phyloP scores from a whole-genome alignment of 73 alveolate genomes.

The Breviolum minutum region DNA sequence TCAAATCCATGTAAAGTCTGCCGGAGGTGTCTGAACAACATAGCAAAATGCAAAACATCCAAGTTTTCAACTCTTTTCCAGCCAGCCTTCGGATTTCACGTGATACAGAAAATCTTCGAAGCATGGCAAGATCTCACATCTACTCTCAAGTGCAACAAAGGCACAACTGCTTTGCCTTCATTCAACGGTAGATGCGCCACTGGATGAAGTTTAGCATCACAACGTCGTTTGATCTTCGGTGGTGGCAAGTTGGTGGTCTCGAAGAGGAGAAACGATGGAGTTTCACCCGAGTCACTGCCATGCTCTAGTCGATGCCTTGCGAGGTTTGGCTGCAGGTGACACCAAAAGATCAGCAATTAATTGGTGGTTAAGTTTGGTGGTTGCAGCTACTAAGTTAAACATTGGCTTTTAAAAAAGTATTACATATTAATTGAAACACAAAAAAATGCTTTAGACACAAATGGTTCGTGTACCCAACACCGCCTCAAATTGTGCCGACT shows the following conservation, averaged over 20 bases:
- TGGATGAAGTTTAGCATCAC: neutral
- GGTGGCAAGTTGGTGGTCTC: slow-evolving; percentile 40
- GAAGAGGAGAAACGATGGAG: neutral
- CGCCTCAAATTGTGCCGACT: slow-evolving; percentile 18
- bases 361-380: too few species aligned
- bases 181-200: slow-evolving; percentile 15
- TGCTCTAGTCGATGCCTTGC: neutral
- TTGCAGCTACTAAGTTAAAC: too few species aligned
- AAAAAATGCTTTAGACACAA: neutral
- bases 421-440: too few species aligned
- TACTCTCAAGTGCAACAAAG: neutral
- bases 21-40: too few species aligned
- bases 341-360: too few species aligned
- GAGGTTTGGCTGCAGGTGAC: neutral
- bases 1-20: too few species aligned
- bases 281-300: neutral
- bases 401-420: too few species aligned
- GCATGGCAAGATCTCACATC: neutral
- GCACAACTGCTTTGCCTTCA: neutral
- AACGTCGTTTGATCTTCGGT: neutral
- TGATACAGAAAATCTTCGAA: neutral
- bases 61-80: too few species aligned
- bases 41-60: too few species aligned
- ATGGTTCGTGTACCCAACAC: neutral
- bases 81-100: too few species aligned